Evolutionary conservation across 768 basidiomycete species (phyloP).

Genomic region (Tricholomella constricta): DNA sequence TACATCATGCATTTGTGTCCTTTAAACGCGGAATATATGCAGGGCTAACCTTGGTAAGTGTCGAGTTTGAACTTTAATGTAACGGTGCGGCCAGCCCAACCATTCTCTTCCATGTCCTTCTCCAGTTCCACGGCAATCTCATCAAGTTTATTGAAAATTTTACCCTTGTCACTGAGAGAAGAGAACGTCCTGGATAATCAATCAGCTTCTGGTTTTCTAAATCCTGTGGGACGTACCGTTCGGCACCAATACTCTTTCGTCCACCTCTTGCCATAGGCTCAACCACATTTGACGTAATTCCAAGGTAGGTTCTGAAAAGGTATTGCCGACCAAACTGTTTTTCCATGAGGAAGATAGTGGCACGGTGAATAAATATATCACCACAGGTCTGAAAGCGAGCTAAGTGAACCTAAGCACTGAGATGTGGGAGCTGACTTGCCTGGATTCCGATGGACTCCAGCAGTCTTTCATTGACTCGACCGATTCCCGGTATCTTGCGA

Average conservation of each 20-base stretch:
- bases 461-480: constrained; percentile 86
- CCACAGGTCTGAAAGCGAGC: constrained; percentile 69
- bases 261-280: constrained; percentile 76
- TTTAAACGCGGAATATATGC: not conserved
- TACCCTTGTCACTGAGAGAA: constrained; percentile 61
- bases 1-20: not conserved
- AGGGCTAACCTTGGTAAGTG: constrained; percentile 71
- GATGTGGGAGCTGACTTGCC: constrained; percentile 38
- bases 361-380: constrained; percentile 81
- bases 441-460: constrained; percentile 87
- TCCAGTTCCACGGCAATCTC: constrained; percentile 82
- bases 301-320: constrained; percentile 80
- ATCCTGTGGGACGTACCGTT: constrained; percentile 52
- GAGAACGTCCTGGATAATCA: constrained; percentile 66
- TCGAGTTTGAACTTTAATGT: constrained; percentile 94
- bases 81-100: constrained; percentile 87
- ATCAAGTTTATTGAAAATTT: constrained; percentile 75
- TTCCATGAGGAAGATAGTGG: constrained; percentile 77
- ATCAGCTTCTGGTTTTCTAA: not conserved
- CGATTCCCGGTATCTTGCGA: constrained; percentile 87
- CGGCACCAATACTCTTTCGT: constrained; percentile 89
- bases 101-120: constrained; percentile 72
- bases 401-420: not conserved
- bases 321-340: constrained; percentile 81
- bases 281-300: constrained; percentile 84